Evolutionary conservation across 1,284 basidiomycete genomes (phyloP).

Genomic region (Puccinia hordei): DNA sequence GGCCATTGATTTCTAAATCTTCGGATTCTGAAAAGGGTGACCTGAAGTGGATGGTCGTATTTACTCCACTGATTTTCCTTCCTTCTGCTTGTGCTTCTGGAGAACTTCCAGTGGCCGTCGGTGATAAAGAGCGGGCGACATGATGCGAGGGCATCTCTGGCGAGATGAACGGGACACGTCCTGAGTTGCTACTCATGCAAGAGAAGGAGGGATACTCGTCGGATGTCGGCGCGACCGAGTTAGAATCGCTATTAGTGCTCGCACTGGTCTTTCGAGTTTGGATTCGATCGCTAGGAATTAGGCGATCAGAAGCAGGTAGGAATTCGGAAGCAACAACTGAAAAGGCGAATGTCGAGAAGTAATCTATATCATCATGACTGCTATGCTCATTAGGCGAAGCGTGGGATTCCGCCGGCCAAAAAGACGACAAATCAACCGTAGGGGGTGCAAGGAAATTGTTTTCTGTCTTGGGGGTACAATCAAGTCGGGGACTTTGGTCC

Average conservation of each 20-base stretch:
- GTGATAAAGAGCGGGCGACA: slow-evolving; percentile 11
- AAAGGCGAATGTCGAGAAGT: slow-evolving; percentile 1
- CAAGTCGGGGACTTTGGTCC: neutral
- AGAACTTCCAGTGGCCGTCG: neutral
- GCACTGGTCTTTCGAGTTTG: slow-evolving; percentile 30
- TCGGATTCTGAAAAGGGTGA: slow-evolving; percentile 26
- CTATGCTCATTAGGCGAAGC: neutral
- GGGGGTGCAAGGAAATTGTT: slow-evolving; percentile 9
- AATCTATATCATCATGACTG: neutral
- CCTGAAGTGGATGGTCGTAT: slow-evolving; percentile 12
- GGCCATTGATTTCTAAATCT: neutral
- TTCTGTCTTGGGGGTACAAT: neutral
- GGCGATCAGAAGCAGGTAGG: slow-evolving; percentile 7
- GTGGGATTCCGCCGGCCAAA: slow-evolving; percentile 9
- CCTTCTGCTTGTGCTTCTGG: slow-evolving; percentile 15
- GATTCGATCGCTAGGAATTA: neutral
- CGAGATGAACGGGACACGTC: slow-evolving; percentile 19
- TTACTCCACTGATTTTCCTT: neutral
- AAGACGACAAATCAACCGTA: slow-evolving; percentile 27
- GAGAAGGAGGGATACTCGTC: slow-evolving; percentile 19
- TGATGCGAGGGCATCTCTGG: slow-evolving; percentile 7
- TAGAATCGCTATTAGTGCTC: slow-evolving; percentile 16
- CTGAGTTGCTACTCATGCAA: neutral
- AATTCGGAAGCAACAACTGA: slow-evolving; percentile 29
- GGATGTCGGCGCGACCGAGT: neutral